Conservation (phyloP, 176 grass and related monocot species). For the Dendrocalamus sinicus region DNA sequence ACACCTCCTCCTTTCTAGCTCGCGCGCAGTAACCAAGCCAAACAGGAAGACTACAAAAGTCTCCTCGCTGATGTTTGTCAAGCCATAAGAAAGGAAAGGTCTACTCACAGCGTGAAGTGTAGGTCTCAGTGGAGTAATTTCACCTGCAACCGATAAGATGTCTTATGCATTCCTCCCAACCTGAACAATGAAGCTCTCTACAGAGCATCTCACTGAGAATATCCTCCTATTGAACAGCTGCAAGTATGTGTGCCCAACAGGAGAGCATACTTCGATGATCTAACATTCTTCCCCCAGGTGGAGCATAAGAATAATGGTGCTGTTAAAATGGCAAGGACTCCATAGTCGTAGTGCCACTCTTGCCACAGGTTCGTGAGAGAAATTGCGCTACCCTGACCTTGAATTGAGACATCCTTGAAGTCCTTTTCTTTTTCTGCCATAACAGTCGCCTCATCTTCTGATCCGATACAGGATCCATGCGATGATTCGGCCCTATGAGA, state of each 20-base stretch:
- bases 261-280: constrained; percentile 47
- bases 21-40: no score
- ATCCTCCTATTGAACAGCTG: constrained; percentile 69
- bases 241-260: constrained; percentile 61
- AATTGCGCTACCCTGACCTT: background rate
- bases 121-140: no score
- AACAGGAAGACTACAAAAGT: constrained; percentile 90
- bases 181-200: constrained; percentile 82
- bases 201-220: constrained; percentile 62
- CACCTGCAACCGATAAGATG: constrained; percentile 76
- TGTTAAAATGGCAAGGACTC: constrained; percentile 84
- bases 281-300: constrained; percentile 41
- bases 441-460: background rate
- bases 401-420: background rate
- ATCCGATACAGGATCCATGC: background rate
- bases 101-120: constrained; percentile 80
- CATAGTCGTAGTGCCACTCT: constrained; percentile 96
- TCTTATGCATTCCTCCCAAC: constrained; percentile 82
- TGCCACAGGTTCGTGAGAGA: constrained; percentile 73
- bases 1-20: no score
- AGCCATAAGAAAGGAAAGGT: constrained; percentile 46
- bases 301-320: constrained; percentile 66
- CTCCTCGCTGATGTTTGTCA: constrained; percentile 66
- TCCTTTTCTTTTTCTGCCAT: background rate
- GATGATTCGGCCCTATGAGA: background rate